phyloP scores from a whole-genome alignment of 305 asterid genomes.

The Nicotiana rustica region DNA sequence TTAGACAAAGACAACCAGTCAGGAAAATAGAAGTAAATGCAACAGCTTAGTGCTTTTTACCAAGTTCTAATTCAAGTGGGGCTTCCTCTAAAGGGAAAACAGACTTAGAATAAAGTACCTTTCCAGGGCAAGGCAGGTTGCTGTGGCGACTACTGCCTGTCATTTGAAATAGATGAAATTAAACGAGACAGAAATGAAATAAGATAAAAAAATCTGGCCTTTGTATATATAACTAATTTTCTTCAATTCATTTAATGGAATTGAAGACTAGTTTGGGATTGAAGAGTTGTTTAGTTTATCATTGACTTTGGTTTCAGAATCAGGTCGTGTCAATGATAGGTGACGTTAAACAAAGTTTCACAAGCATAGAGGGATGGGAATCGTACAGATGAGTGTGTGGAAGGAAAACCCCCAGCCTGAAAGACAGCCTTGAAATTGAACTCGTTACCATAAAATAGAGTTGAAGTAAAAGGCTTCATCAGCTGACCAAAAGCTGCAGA shows the following conservation, averaged over 20 bases:
- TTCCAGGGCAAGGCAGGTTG: slow-evolving; percentile 79
- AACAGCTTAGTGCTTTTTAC: not conserved
- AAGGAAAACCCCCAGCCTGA: slow-evolving; percentile 91
- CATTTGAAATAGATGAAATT: slow-evolving; percentile 34
- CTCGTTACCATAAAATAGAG: slow-evolving; percentile 58
- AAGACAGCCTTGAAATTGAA: slow-evolving; percentile 60
- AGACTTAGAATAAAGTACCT: slow-evolving; percentile 51
- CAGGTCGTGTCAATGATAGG: not conserved
- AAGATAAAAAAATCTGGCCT: not conserved
- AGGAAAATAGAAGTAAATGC: slow-evolving; percentile 11
- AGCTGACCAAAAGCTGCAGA: slow-evolving; percentile 89
- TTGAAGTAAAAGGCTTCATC: slow-evolving; percentile 74
- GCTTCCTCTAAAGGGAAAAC: not conserved
- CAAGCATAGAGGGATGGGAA: not conserved
- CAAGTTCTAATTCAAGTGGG: not conserved
- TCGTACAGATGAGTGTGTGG: slow-evolving; percentile 89
- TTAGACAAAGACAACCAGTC: not conserved
- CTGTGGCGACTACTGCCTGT: slow-evolving; percentile 85
- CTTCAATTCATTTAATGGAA: not conserved
- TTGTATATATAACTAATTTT: not conserved
- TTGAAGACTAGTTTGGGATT: not conserved
- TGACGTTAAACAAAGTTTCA: not conserved
- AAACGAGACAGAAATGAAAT: slow-evolving; percentile 6
- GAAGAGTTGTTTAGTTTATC: not conserved
- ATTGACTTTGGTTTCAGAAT: not conserved